Evolutionary conservation across 2,329 filamentous ascomycete species (phyloP), one percentile per base, ranked within the genome.

Genomic region (Chrysosporium queenslandicum): DNA sequence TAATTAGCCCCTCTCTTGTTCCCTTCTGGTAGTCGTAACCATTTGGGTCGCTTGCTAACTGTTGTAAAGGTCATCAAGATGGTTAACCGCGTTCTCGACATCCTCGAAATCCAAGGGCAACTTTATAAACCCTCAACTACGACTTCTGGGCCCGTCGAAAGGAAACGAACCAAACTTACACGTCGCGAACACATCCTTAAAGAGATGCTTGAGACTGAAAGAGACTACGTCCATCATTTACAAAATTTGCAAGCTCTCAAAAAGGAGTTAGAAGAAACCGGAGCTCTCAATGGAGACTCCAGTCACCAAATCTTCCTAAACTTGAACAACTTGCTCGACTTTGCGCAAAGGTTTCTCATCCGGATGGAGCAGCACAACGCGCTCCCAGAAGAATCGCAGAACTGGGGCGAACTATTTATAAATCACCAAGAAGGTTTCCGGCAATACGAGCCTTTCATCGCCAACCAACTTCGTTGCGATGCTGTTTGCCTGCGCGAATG

Each of bases 221-320:
- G 92, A 57, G 96, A 96, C 70, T 98, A 98, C 61, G 92, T 97
- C 3, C 90, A 97, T 67, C 92, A 98, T 72, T 73, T 98, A 50
- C 91, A 97, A 67, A 91, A 95, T 60, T 70, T 98, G 32, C 89
- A 97, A 66, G 85, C 90, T 46, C 78, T 97, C 64, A 97, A 95
- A 72, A 91, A 87, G 70, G 81, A 85, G 21, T 76, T 97, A 52
- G 89, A 96, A 61, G 86, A 94, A 65, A 89, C 85, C 59, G 89
- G 89, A 34, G 81, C 88, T 34, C 82, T 97, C 58, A 86, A 87
- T 1, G 91, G 92, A 50, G 92, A 98, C 66, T 81, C 85, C 8
- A 84, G 95, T 20, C 90, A 97, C 71, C 83, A 90, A 64, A 96
- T 98, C 57, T 98, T 98, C 70, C 77, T 97, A 56, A 98, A 98